Percentiles rank a stretch among this genome's conserved stretches.
Evolutionary conservation across 495 filamentous ascomycete genomes (phyloP).

Genomic region (Aspergillus mulundensis): DNA sequence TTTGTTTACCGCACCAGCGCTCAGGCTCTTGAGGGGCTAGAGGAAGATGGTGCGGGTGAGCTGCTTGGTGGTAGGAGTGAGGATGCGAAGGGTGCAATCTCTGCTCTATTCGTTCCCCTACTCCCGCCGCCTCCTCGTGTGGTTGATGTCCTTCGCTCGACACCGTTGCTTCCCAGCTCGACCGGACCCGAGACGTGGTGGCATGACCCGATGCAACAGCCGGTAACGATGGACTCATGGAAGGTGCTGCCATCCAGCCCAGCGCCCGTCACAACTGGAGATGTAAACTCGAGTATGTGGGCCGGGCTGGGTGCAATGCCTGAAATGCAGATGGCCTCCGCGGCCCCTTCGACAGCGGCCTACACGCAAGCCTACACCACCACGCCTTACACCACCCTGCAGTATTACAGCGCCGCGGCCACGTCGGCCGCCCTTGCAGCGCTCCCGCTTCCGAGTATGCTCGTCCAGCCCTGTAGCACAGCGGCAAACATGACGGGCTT

Average conservation of each 20-base stretch:
- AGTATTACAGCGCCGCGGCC: conserved; percentile 65
- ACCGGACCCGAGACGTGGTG: conserved; percentile 77
- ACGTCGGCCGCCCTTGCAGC: conserved; percentile 58
- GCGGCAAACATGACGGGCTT: conserved; percentile 63
- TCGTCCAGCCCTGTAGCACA: conserved; percentile 77
- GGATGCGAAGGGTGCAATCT: conserved; percentile 85
- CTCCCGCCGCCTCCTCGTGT: conserved; percentile 90
- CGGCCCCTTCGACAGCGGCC: conserved; percentile 52
- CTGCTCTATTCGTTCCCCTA: conserved; percentile 80
- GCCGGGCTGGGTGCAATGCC: conserved; percentile 63
- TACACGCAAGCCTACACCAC: conserved; percentile 78
- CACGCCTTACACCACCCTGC: conserved; percentile 60
- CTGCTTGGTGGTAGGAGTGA: conserved; percentile 87
- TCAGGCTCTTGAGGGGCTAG: conserved; percentile 87
- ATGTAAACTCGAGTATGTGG: conserved; percentile 75
- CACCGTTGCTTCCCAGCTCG: conserved; percentile 82
- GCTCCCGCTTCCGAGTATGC: conserved; percentile 85
- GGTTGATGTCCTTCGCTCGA: conserved; percentile 83
- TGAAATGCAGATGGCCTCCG: conserved; percentile 67
- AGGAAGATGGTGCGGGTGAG: conserved; percentile 96
- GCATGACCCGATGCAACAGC: conserved; percentile 52
- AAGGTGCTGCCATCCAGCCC: conserved; percentile 87
- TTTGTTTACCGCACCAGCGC: conserved; percentile 92
- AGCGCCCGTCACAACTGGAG: conserved; percentile 64
- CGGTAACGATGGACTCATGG: conserved; percentile 84